phyloP scores from a whole-genome alignment of 2,329 filamentous ascomycete genomes.

The Didymella sp. region DNA sequence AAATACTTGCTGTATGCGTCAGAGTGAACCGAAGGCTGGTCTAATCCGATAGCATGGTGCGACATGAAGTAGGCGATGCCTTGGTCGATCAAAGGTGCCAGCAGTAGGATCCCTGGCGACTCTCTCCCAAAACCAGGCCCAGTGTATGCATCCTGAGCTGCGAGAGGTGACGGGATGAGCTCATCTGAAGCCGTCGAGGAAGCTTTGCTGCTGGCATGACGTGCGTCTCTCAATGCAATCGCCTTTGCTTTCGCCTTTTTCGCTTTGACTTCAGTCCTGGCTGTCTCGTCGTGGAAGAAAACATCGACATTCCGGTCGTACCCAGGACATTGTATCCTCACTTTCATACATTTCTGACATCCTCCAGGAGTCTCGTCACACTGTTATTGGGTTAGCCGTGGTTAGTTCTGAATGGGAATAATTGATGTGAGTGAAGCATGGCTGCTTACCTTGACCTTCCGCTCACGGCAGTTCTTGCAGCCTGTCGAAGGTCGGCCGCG shows the following conservation, averaged over 20 bases:
- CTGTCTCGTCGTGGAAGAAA: conserved; percentile 44
- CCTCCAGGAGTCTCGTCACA: conserved; percentile 41
- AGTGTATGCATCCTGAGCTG: conserved; percentile 8
- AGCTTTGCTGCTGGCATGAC: background rate
- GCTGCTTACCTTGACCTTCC: conserved; percentile 50
- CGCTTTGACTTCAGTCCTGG: conserved; percentile 35
- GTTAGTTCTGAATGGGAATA: background rate
- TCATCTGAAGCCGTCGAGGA: background rate
- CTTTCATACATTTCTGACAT: conserved; percentile 39
- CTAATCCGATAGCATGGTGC: conserved; percentile 34
- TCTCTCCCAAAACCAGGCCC: background rate
- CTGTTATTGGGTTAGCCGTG: conserved; percentile 21
- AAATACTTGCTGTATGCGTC: conserved; percentile 34
- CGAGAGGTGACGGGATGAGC: background rate
- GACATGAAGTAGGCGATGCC: conserved; percentile 47
- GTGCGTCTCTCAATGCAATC: conserved; percentile 34
- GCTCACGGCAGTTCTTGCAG: conserved; percentile 48
- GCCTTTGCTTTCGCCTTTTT: conserved; percentile 42
- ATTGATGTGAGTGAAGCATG: background rate
- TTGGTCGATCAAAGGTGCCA: conserved; percentile 38
- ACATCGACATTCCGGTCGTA: conserved; percentile 41
- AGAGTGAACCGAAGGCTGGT: conserved; percentile 39
- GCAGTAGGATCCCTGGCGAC: conserved; percentile 22
- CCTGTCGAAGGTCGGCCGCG: conserved; percentile 44
- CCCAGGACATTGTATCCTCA: conserved; percentile 37